Evolutionary conservation across 257 asterid genomes (phyloP), one percentile per base, ranked within the genome.

Genomic region (Galeopsis tetrahit): DNA sequence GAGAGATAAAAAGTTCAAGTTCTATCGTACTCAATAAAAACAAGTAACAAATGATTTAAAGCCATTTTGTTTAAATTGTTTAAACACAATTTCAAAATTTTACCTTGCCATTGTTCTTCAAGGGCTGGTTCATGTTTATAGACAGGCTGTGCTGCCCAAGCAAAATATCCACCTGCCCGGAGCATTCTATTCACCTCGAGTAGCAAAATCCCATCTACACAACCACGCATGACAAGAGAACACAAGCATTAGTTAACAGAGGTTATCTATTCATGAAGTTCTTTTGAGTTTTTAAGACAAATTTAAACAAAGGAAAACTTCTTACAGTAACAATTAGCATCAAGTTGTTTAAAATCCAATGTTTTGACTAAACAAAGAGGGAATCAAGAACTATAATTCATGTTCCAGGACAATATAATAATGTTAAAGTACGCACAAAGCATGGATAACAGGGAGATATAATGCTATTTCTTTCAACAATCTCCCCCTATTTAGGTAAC

Each of bases 121-220:
- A 94, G 90, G 71, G 40, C 79, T 35, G 93, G 66, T 81, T 91
- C 99, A 75, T 94, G 97, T 76, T 94, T 91, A 79, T 94, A 91
- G 69, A 91, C 97, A 58, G 99, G 97, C 79, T 94, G 99, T 42
- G 97, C 97, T 7, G 97, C 99, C 97, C 97, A 94, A 63, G 75
- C 88, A 83, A 94, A 94, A 83, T 94, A 94, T 71, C 97, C 99
- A 56, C 97, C 97, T 17, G 95, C 98, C 31, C 97, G 88, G 65
- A 94, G 97, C 89, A 94, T 76, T 86, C 99, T 87, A 67, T 91
- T 89, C 80, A 89, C 94, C 90, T 94, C 99, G 57, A 94, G 93
- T 66, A 94, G 95, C 82, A 88, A 83, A 83, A 94, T 87, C 34
- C 99, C 97, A 88, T 91, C 99, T 94, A 70, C 56, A 67, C 15